Evolutionary conservation across 2,329 filamentous ascomycete genomes (phyloP).

Genomic region (Chrysoporthe puriensis): DNA sequence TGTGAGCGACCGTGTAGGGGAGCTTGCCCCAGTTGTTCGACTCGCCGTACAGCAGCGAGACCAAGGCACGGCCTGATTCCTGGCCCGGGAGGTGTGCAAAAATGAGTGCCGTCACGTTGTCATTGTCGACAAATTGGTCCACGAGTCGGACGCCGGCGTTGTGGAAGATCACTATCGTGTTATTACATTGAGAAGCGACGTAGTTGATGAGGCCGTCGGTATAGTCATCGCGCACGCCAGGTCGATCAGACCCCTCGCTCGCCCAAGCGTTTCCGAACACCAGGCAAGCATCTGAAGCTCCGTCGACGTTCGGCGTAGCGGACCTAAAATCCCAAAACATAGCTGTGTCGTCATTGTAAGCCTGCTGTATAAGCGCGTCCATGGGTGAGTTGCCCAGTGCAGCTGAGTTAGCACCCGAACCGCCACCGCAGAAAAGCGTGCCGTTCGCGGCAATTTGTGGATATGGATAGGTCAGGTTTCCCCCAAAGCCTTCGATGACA

Average conservation of each 20-base stretch:
- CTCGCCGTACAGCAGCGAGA: conserved; percentile 61
- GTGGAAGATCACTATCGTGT: conserved; percentile 68
- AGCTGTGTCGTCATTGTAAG: conserved; percentile 58
- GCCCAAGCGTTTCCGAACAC: conserved; percentile 71
- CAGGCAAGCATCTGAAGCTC: conserved; percentile 65
- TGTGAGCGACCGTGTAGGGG: conserved; percentile 63
- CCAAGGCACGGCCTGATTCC: conserved; percentile 60
- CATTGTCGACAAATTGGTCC: conserved; percentile 64
- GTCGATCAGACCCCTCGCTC: conserved; percentile 71
- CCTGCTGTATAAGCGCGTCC: conserved; percentile 56
- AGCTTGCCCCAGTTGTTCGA: conserved; percentile 60
- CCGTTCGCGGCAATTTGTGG: conserved; percentile 45
- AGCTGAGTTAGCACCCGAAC: conserved; percentile 46
- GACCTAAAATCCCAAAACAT: conserved; percentile 63
- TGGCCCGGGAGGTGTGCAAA: conserved; percentile 69
- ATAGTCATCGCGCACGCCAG: conserved; percentile 66
- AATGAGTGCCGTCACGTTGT: conserved; percentile 66
- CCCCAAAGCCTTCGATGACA: conserved; percentile 38
- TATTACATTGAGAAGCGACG: conserved; percentile 62
- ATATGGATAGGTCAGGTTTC: conserved; percentile 28
- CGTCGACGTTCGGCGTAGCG: conserved; percentile 51
- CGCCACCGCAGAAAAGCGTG: conserved; percentile 50
- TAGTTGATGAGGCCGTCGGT: conserved; percentile 60
- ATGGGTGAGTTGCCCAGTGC: conserved; percentile 54
- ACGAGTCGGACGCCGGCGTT: conserved; percentile 65